Conservation (phyloP, 2,329 filamentous ascomycete species). For the Aspergillus sp. region DNA sequence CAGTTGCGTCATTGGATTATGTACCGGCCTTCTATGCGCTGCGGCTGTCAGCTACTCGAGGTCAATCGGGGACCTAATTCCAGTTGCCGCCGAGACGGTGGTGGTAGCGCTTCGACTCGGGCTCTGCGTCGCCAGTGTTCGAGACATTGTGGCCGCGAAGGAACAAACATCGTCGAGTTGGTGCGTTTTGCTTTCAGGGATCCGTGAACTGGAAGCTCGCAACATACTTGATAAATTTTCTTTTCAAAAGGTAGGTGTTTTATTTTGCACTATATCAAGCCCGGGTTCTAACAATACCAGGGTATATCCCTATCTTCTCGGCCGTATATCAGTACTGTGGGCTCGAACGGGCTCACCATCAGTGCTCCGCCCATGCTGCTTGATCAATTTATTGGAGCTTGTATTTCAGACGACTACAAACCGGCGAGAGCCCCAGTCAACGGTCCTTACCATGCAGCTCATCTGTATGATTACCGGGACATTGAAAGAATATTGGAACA, state of each 20-base stretch:
- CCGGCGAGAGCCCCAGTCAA: constrained; percentile 47
- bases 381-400: constrained; percentile 42
- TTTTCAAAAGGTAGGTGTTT: constrained; percentile 15
- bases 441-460: constrained; percentile 51
- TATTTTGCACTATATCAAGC: background rate
- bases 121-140: constrained; percentile 29
- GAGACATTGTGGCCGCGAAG: constrained; percentile 26
- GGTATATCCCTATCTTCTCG: constrained; percentile 42
- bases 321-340: constrained; percentile 52
- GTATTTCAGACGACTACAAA: constrained; percentile 41
- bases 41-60: constrained; percentile 31
- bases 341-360: constrained; percentile 50
- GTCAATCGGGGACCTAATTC: constrained; percentile 34
- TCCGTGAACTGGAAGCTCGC: constrained; percentile 23
- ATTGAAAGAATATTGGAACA: constrained; percentile 42
- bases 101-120: constrained; percentile 37
- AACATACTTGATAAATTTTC: constrained; percentile 16
- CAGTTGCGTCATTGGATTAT: constrained; percentile 32
- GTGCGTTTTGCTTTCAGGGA: constrained; percentile 33
- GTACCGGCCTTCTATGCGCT: constrained; percentile 35
- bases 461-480: constrained; percentile 44
- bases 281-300: constrained; percentile 10
- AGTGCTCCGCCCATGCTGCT: constrained; percentile 49
- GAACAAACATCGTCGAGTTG: constrained; percentile 25
- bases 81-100: constrained; percentile 33